These are phyloP conservation scores for Podospora pseudocomata DNA, from an alignment of 495 filamentous ascomycete species.

Conservation along the genomic window DNA sequence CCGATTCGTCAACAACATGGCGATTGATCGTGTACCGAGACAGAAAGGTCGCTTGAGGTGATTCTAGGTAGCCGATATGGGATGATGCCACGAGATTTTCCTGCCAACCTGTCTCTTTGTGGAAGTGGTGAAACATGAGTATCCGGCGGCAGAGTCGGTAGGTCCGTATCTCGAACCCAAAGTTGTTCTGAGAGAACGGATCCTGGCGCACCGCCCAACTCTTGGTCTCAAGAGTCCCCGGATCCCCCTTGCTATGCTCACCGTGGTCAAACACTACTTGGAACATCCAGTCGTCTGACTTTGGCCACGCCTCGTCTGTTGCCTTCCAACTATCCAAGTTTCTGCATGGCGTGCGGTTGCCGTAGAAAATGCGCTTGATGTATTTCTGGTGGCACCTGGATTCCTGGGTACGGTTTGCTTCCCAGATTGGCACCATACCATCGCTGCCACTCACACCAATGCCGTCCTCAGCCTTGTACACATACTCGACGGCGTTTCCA, in stretches of 20 bases:
- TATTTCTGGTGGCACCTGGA: not conserved
- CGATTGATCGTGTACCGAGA: too few species aligned
- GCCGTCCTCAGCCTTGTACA: not conserved
- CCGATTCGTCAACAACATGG: too few species aligned
- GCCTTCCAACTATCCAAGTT: not conserved
- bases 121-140: conserved; percentile 38
- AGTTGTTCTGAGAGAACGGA: not conserved
- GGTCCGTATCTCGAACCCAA: conserved; percentile 33
- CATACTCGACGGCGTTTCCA: not conserved
- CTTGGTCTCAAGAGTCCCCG: not conserved
- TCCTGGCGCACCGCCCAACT: not conserved
- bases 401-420: too few species aligned
- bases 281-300: not conserved
- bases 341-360: not conserved
- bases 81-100: not conserved
- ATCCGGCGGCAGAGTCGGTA: conserved; percentile 36
- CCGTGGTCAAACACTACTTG: not conserved
- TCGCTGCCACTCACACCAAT: too few species aligned
- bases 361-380: not conserved
- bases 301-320: too few species aligned
- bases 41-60: not conserved
- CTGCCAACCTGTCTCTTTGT: conserved; percentile 9
- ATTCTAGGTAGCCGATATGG: not conserved
- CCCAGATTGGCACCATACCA: too few species aligned
- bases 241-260: not conserved